Evolutionary conservation across 1,139 yeast species (phyloP).

Genomic region (Scheffersomyces titani): DNA sequence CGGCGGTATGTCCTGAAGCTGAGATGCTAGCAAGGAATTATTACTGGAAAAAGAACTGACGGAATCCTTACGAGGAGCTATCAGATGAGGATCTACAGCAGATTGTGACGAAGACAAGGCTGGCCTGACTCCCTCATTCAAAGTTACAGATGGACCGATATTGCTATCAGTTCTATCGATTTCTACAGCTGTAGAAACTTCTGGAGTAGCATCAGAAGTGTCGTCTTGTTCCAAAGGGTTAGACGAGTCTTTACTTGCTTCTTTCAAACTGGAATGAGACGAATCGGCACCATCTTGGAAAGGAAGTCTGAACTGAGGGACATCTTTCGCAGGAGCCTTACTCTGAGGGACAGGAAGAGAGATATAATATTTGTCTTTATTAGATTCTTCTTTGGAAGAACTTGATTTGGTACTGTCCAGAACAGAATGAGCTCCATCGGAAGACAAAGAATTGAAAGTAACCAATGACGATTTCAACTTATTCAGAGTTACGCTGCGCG

Average conservation of each 20-base stretch:
- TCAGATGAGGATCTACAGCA: slow-evolving; percentile 24
- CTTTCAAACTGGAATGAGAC: background rate
- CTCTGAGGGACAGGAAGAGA: slow-evolving; percentile 24
- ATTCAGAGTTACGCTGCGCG: slow-evolving; percentile 1
- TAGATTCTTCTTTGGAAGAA: background rate
- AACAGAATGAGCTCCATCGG: slow-evolving; percentile 1
- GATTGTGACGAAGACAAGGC: slow-evolving; percentile 13
- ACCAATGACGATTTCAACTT: slow-evolving; percentile 4
- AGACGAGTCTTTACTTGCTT: slow-evolving; percentile 2
- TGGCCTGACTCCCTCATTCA: background rate
- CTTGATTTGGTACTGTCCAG: background rate
- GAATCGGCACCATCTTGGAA: slow-evolving; percentile 46
- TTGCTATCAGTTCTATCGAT: background rate
- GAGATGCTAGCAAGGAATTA: slow-evolving; percentile 31
- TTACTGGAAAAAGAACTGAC: slow-evolving; percentile 29
- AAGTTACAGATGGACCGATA: background rate
- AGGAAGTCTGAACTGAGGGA: slow-evolving; percentile 61
- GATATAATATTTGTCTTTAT: slow-evolving; percentile 14
- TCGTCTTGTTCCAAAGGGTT: slow-evolving; percentile 1
- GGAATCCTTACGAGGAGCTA: slow-evolving; percentile 26
- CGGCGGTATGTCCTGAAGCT: slow-evolving; percentile 52
- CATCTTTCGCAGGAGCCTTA: slow-evolving; percentile 31
- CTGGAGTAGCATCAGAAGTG: background rate
- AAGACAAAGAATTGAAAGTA: slow-evolving; percentile 6
- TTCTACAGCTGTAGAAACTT: background rate